Conservation (phyloP, 1,139 yeast species). For the Yamadazyma songkhlaensis region DNA sequence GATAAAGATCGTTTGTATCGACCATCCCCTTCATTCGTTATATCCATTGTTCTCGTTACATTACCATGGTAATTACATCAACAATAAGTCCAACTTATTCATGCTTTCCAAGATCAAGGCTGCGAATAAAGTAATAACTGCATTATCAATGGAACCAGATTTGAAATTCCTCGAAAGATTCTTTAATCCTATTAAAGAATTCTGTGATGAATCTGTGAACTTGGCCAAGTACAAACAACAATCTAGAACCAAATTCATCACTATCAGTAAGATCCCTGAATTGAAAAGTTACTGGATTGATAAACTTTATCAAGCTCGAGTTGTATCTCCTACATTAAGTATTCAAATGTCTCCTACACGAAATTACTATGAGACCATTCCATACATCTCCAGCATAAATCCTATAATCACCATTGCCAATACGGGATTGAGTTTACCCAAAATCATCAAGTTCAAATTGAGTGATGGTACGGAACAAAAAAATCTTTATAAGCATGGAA, state of each 20-base stretch:
- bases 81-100: conserved; percentile 25
- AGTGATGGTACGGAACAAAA: conserved; percentile 58
- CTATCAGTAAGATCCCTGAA: conserved; percentile 31
- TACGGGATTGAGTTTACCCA: conserved; percentile 85
- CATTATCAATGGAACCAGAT: conserved; percentile 13
- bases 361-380: conserved; percentile 46
- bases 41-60: conserved; percentile 64
- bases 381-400: conserved; percentile 46
- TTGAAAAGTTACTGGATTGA: conserved; percentile 58
- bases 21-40: conserved; percentile 77
- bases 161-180: conserved; percentile 13
- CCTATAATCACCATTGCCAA: conserved; percentile 57
- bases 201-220: conserved; percentile 50
- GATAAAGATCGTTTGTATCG: conserved; percentile 47
- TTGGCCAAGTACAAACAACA: conserved; percentile 50
- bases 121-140: conserved; percentile 45
- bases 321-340: conserved; percentile 71
- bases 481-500: conserved; percentile 75
- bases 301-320: conserved; percentile 30
- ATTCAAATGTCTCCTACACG: conserved; percentile 33
- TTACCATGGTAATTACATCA: conserved; percentile 36
- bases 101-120: conserved; percentile 49
- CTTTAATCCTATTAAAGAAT: conserved; percentile 29
- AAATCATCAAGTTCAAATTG: conserved; percentile 56
- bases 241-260: conserved; percentile 30